Base-by-base conservation (phyloP, 306 rosid genomes). In the Oxytropis ochrocephala region DNA sequence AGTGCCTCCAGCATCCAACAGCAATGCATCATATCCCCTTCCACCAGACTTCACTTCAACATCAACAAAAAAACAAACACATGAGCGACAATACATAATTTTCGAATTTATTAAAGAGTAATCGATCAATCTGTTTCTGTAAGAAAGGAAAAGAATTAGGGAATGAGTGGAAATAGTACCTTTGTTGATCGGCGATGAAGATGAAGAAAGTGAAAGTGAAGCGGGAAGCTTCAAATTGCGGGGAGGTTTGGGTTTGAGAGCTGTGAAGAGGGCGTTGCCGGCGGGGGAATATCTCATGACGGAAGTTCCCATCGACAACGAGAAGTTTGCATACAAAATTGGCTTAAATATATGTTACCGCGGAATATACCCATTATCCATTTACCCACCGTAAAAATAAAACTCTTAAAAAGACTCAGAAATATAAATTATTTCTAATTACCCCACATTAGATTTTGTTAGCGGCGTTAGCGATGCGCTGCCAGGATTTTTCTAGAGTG, bases 1-100 rank as follows among this genome's bases (percentile, higher is more conserved):
- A 12, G 99, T 94, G 44, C 99, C 98, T 62, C 99, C 97, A 55
- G 99, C 97, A 78, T 94, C 98, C 79, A 94, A 80, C 49, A 94
- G 56, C 80, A 94, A 79, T 47, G 89, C 96, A 67, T 90, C 98
- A 47, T 88, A 94, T 21, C 78, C 77, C 52, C 72, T 82, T 41
- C 52, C 53, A 8, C 12, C 7, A 38, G 3, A 7, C 21, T 50
- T 38, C 50, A 51, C 0, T 51, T 50, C 36, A 51, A 12, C 21
- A 19, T 35, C 61, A 55, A 2, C 46, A 30, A 7, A 41, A 2
- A 17, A 13, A 32, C 8, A 21, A 36, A 32, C 49, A 12, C 0
- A 21, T 5, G 41, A 6, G 11, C n/a, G 21, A 30, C 4, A 14
- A 17, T 12, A 5, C 58, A 73, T 53, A 33, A 33, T 33, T 33